Base-by-base conservation (phyloP, 1,139 yeast genomes). In the Nakaseomyces delphensis region DNA sequence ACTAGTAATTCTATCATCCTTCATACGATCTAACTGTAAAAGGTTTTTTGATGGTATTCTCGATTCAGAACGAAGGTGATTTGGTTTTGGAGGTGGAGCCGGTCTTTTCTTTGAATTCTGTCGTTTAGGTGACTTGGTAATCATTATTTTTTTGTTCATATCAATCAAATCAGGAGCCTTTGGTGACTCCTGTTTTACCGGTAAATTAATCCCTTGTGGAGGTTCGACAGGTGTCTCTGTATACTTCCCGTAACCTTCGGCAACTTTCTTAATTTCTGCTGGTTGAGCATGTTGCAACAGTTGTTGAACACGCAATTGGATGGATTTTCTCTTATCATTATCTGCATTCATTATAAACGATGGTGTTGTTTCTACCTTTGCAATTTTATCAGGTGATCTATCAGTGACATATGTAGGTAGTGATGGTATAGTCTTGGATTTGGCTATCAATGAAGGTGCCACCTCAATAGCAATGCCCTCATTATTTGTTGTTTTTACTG, bases 231-330 rank as follows among this genome's bases (percentile, higher is more conserved):
- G 44, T 11, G 47, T 50, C 36, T 69, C 75, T 0, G 80, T 77
- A 50, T 67, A 76, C 50, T 70, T 70, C 1, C 83, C 83, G 53
- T 77, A 78, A 0, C 83, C 83, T 7, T 63, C 60, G 0, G 83
- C 83, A 0, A 79, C 71, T 48, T 68, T 73, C 9, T 62, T 52
- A 0, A 65, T 57, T 3, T 68, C 64, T 4, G 66, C 54, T 0
- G 66, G 65, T 5, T 64, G 66, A 23, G 65, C 60, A 28, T 63
- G 63, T 44, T 62, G 66, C 45, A 78, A 58, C 40, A 78, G 64
- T 49, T 68, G 67, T 42, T 74, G 76, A 57, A 78, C 77, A 50
- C 83, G 66, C 46, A 72, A 64, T 52, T 77, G 81, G 36, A 79
- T 77, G 0, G 81, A 56, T 19, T 49, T 49, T 36, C 37, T 20